A percentile compares a stretch with the other conserved stretches of the same genome.
phyloP scores from a whole-genome alignment of 768 basidiomycete species.

The Boletus bicolor region DNA sequence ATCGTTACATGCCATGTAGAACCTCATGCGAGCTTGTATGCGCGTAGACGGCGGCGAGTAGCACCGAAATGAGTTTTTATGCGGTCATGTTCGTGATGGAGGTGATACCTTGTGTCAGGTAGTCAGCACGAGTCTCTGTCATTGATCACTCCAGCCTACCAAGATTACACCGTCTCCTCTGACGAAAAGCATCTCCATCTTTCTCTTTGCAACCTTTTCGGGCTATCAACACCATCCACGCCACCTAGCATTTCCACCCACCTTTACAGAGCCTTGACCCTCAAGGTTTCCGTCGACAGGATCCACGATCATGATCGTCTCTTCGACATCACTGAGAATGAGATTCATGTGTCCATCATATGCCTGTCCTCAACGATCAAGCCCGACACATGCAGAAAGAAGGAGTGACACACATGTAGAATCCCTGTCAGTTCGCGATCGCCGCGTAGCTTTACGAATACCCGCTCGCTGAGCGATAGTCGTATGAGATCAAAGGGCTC shows the following conservation, averaged over 20 bases:
- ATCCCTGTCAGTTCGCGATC: slow-evolving; percentile 90
- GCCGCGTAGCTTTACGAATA: slow-evolving; percentile 95
- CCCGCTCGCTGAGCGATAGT: slow-evolving; percentile 93
- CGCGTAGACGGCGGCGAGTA: slow-evolving; percentile 20
- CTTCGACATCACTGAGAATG: slow-evolving; percentile 95
- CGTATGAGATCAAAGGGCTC: slow-evolving; percentile 98
- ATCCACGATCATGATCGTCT: slow-evolving; percentile 96
- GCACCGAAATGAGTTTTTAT: neutral
- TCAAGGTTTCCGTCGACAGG: slow-evolving; percentile 60
- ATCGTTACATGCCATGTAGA: slow-evolving; percentile 11
- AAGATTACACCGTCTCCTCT: slow-evolving; percentile 96
- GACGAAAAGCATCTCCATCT: slow-evolving; percentile 97
- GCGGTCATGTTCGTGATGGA: slow-evolving; percentile 61
- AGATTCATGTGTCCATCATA: slow-evolving; percentile 99
- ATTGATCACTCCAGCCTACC: slow-evolving; percentile 44
- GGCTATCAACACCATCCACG: neutral
- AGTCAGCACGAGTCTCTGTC: slow-evolving; percentile 9
- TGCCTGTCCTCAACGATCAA: slow-evolving; percentile 53
- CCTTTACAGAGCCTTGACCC: slow-evolving; percentile 63
- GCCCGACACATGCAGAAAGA: neutral
- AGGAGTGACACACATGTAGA: slow-evolving; percentile 71
- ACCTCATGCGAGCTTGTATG: slow-evolving; percentile 23
- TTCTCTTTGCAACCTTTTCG: slow-evolving; percentile 80
- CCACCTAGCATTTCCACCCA: slow-evolving; percentile 28
- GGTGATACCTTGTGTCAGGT: slow-evolving; percentile 64